Evolutionary conservation across 257 asterid species (phyloP), one percentile per base, ranked within the genome.

Genomic region (Jaltomata sinuosa): DNA sequence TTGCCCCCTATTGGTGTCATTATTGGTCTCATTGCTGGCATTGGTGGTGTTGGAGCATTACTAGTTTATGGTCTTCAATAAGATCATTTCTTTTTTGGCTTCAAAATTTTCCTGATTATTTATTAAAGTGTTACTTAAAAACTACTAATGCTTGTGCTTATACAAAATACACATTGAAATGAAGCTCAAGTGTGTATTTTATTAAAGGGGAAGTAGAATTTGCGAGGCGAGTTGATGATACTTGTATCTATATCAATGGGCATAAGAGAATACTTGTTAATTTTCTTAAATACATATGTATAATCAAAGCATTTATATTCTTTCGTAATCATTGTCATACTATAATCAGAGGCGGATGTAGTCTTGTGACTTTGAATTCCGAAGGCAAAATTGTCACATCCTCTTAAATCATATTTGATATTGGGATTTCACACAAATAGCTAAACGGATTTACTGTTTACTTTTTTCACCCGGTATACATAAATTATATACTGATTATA

Each of bases 21-120:
- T 82, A 84, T 93, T 47, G 98, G 98, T 47, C 97, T 97, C 71
- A 22, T 97, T 3, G 92, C 83, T 84, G 99, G 99, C 16, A 50
- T 95, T 84, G 98, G 93, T 38, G 99, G 98, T 18, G 94, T 96
- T 87, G 99, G 90, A 83, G 98, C 99, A 49, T 87, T 96, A 89
- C 88, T 96, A 47, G 90, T 92, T 54, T 96, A 88, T 91, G 99
- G 98, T 45, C 98, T 96, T 85, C 98, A 96, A 84, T 96, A 84
- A 83, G 42, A 81, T 21, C 18, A 8, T 32, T 32, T 38, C 14
- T 54, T 11, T 55, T 19, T 8, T 76, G 6, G 49, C 8, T 49
- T 47, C 16, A 3, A 47, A 47, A 0, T 16, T 27, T 27, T 76
- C 38, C 81, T 21, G 1, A 22, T 49, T 42, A 78, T 47, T 19